Percentiles rank a stretch among this genome's conserved stretches.
These are phyloP conservation scores for Orbilia javanica DNA, from an alignment of 2,329 filamentous ascomycete genomes.

Conservation along the genomic window DNA sequence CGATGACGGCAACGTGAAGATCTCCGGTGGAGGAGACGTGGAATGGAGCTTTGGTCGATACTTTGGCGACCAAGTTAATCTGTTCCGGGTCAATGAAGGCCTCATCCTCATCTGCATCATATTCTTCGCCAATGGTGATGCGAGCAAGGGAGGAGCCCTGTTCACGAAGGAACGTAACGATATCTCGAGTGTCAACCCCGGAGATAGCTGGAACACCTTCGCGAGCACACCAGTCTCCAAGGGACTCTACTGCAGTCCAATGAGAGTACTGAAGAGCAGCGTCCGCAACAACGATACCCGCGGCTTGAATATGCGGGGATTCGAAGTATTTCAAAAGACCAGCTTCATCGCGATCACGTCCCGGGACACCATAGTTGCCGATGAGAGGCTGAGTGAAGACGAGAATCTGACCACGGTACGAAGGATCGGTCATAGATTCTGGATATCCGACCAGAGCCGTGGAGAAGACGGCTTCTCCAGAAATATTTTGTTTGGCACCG, in stretches of 20 bases:
- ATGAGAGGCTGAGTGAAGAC: constrained; percentile 98
- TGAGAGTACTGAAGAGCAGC: constrained; percentile 95
- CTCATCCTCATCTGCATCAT: constrained; percentile 98
- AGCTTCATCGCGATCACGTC: constrained; percentile 83
- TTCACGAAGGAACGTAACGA: constrained; percentile 95
- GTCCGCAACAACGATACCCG: constrained; percentile 94
- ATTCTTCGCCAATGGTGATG: constrained; percentile 96
- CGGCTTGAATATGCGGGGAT: constrained; percentile 96
- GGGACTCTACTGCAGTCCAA: constrained; percentile 96
- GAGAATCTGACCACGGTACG: constrained; percentile 92
- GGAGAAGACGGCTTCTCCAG: constrained; percentile 97
- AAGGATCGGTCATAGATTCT: constrained; percentile 90
- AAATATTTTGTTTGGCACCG: constrained; percentile 95
- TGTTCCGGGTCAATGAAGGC: constrained; percentile 93
- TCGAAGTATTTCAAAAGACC: constrained; percentile 98
- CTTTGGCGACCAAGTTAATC: constrained; percentile 95
- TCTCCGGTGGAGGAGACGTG: constrained; percentile 88
- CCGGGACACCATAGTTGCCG: constrained; percentile 98
- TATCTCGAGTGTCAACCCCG: constrained; percentile 94
- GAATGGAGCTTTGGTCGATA: constrained; percentile 98
- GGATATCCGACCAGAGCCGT: constrained; percentile 98
- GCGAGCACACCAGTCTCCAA: constrained; percentile 93
- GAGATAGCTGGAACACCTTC: constrained; percentile 97
- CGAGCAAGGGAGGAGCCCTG: constrained; percentile 94
- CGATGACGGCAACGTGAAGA: constrained; percentile 92